Evolutionary conservation across 2,329 filamentous ascomycete genomes (phyloP), one percentile per base, ranked within the genome.

Genomic region (Setomelanomma holmii): DNA sequence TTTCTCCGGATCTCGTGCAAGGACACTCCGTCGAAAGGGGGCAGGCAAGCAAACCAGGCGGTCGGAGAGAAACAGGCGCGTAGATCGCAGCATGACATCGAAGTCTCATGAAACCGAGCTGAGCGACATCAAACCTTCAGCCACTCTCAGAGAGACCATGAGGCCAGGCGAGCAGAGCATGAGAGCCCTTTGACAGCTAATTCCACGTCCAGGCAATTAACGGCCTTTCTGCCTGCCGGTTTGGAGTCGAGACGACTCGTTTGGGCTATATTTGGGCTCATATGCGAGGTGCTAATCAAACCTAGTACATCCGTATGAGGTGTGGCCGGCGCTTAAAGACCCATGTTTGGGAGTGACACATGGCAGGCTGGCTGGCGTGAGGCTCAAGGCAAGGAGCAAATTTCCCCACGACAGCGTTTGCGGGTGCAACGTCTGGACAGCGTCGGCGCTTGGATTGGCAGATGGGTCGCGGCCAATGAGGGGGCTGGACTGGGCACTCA

Each of bases 261-360:
- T 65, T 56, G 59, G 61, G 67, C 61, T 66, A 69, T 67, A 69
- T 73, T 73, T 73, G 68, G 69, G 27, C 27, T 30, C 27, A 30
- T 30, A 30, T 50, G 54, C 23, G 21, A 21, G 19, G 10, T 30
- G 36, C 35, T 52, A 64, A 63, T 60, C 12, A 49, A 52, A 61
- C 45, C 58, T 68, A 69, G 71, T 69, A 60, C 30, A 47, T 47
- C 56, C 51, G 21, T 20, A 55, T 61, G 40, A 53, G 51, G 57
- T 46, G 19, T 11, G 24, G 14, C 55, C 49, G 63, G 71, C 71
- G 71, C 69, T 67, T 71, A 73, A 55, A 44, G 53, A 8, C 30
- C 61, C 53, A 58, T 23, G 60, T 61, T 48, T 53, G 60, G 50
- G 53, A 58, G 57, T 56, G 60, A 63, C 60, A 64, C 54, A 30